These are phyloP conservation scores for Penicillium paradoxum DNA, from an alignment of 495 filamentous ascomycete species.

Conservation along the genomic window DNA sequence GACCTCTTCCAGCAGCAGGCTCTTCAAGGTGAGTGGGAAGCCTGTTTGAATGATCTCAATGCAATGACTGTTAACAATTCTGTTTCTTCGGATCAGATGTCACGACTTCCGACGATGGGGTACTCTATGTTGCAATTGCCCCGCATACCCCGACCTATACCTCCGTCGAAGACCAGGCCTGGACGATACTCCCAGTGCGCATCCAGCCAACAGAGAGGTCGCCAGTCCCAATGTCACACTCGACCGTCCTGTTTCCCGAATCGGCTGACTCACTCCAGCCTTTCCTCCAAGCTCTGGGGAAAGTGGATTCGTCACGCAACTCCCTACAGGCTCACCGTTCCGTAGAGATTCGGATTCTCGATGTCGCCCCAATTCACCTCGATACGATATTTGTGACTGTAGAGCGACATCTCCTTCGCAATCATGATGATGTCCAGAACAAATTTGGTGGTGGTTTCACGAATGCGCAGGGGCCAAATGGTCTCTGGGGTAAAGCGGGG, in stretches of 20 bases:
- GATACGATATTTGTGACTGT: slow-evolving; percentile 81
- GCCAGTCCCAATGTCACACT: slow-evolving; percentile 67
- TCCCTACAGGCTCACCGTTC: slow-evolving; percentile 49
- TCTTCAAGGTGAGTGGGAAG: slow-evolving; percentile 30
- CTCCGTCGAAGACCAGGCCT: slow-evolving; percentile 59
- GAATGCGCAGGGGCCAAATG: slow-evolving; percentile 30
- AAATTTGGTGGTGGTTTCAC: slow-evolving; percentile 60
- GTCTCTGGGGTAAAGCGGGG: slow-evolving; percentile 35
- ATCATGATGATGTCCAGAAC: slow-evolving; percentile 56
- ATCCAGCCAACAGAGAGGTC: slow-evolving; percentile 66
- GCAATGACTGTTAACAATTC: slow-evolving; percentile 1
- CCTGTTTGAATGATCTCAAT: not conserved
- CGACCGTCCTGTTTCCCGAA: slow-evolving; percentile 79
- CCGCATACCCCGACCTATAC: slow-evolving; percentile 65
- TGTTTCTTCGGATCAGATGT: slow-evolving; percentile 7
- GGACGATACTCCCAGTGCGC: slow-evolving; percentile 80
- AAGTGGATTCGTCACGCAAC: slow-evolving; percentile 50
- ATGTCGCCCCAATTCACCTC: slow-evolving; percentile 72
- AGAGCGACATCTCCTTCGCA: slow-evolving; percentile 66
- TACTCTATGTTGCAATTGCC: slow-evolving; percentile 70
- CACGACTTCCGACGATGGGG: slow-evolving; percentile 21
- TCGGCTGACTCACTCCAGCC: slow-evolving; percentile 71
- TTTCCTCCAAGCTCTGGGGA: slow-evolving; percentile 61
- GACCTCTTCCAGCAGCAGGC: slow-evolving; percentile 67
- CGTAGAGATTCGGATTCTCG: slow-evolving; percentile 78